Evolutionary conservation across 148 eudicot genomes (phyloP), one percentile per base, ranked within the genome.

Genomic region (Rhododendron mucronatum): DNA sequence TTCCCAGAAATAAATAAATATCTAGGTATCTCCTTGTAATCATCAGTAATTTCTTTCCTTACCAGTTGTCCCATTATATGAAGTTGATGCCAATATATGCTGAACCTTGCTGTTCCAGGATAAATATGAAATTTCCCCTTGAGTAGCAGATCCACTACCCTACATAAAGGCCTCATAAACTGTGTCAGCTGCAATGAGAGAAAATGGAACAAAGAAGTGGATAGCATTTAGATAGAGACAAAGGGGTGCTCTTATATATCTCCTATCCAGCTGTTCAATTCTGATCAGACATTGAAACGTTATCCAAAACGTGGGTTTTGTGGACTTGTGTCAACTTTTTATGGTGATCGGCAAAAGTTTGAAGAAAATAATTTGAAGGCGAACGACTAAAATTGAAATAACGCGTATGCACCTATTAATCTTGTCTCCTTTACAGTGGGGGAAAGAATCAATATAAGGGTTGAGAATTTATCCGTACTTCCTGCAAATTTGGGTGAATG

Each of bases 101-200:
- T 91, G 96, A 82, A 95, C 98, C 91, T 93, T 95, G 89, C 92
- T 92, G 84, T 97, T 97, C 99, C 99, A 97, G 53, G 99, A 94
- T 88, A 97, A 86, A 86, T 85, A 97, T 81, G 99, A 97, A 89
- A 97, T 97, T 91, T 97, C 98, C 85, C 98, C 98, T 89, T 95
- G 98, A 76, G 95, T 86, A 84, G 98, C 94, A 87, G 95, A 86
- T 69, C 95, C 95, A 92, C 88, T 93, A 73, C 98, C 98, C 99
- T 97, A 93, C 87, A 90, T 37, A 83, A 88, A 63, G 50, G 85
- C 50, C 37, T 37, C 78, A 77, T 30, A 86, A 82, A 39, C 23
- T 47, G 79, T 76, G 73, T 86, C 30, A 53, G 61, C 51, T 15
- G 30, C 76, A 67, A 35, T 55, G 45, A 77, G 16, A 61, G 82